Evolutionary conservation across 768 basidiomycete genomes (phyloP), one percentile per base, ranked within the genome.

Genomic region (Thelephora aurantiotincta): DNA sequence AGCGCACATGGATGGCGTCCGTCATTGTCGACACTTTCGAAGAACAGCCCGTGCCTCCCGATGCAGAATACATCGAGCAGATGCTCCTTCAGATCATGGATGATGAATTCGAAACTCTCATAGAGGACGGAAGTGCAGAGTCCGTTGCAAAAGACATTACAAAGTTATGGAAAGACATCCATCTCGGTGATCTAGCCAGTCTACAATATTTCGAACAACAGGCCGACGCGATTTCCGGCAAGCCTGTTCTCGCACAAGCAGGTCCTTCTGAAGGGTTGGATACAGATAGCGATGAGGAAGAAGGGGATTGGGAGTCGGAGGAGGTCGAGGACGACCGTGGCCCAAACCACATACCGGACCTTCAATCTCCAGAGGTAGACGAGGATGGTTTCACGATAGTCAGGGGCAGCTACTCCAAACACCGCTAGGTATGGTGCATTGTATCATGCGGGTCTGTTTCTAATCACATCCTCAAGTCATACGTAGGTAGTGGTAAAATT

Each of bases 301-400:
- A 41, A 2, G 38, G 22, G 2, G 69, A 64, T n/a, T 68, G 67
- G 52, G 73, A 71, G 18, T 70, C 71, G 33, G 61, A 55, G 2
- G 57, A 57, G 13, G 67, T 63, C 2, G 67, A 63, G 22, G 64
- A 63, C 14, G 79, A 66, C 51, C 77, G 59, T 55, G 69, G 66
- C 22, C 71, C 74, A 5, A 74, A 69, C 35, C 72, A 63, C 1
- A 86, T 84, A 2, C 69, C 70, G 53, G 68, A 74, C 48, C 63
- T 54, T 7, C 46, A 45, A 19, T 36, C 51, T 59, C 82, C 84
- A 0, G 74, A 87, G 45, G 71, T 93, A 0, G 93, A 97, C 56
- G 86, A 92, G 51, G 92, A 98, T 50, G 93, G 93, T 0, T 98
- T 98, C 59, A 89, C 83, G 2, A 58, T 82, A 45, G 88, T 98